phyloP scores from a whole-genome alignment of 441 rosid genomes.

The Metrosideros polymorpha region DNA sequence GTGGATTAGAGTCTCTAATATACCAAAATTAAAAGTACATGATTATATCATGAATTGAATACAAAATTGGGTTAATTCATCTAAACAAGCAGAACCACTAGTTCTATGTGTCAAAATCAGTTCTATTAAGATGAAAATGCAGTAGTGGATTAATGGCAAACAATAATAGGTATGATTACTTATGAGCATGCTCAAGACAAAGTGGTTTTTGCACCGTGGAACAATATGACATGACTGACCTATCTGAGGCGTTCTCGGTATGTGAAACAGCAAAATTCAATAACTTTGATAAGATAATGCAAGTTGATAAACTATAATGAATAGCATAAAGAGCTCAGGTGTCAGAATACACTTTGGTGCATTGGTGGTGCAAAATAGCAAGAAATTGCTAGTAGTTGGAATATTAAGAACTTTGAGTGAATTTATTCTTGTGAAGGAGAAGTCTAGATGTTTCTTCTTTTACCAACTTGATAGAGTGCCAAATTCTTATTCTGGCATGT shows the following conservation, averaged over 20 bases:
- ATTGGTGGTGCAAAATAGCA: neutral
- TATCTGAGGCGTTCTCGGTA: neutral
- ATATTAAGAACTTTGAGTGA: neutral
- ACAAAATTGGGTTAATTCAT: neutral
- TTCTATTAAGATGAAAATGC: neutral
- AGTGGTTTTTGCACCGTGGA: neutral
- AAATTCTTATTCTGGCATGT: neutral
- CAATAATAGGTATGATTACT: neutral
- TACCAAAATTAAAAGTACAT: neutral
- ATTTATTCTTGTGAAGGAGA: neutral
- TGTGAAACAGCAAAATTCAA: neutral
- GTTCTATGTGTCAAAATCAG: neutral
- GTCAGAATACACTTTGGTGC: neutral
- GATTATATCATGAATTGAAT: neutral
- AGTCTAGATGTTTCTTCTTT: neutral
- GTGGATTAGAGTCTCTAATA: neutral
- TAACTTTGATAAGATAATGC: neutral
- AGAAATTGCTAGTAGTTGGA: neutral
- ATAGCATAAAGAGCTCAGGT: neutral
- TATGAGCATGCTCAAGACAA: neutral
- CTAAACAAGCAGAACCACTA: neutral
- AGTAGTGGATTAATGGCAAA: neutral
- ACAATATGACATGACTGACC: neutral
- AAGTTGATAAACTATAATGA: neutral
- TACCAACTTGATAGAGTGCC: neutral